Base-by-base conservation (phyloP, 345 rosid species). In the Boechera divaricarpa region DNA sequence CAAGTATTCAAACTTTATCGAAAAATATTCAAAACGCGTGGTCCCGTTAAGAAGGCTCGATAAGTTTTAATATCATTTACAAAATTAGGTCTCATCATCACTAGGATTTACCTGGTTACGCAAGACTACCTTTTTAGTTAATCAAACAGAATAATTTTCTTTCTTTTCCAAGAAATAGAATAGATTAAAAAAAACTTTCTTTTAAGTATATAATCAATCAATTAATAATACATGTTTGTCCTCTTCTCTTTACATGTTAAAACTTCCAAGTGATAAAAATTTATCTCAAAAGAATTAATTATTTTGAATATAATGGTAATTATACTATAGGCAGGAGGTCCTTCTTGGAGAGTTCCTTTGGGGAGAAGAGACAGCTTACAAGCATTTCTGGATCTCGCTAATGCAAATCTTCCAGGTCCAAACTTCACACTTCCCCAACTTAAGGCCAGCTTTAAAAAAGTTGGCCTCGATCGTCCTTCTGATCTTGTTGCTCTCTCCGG, bases 331-430 rank as follows among this genome's bases (percentile, higher is more conserved):
- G 72, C 81, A 66, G 81, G 81, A 57, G 81, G 81, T 57, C 81
- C 81, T 38, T 65, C 73, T 29, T 78, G 81, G 81, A 71, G 72
- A 9, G 81, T 42, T 38, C 81, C 81, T 53, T 58, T 78, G 49
- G 81, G 81, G 5, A 78, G 81, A 72, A 72, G 81, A 78, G 81
- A 78, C 56, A 78, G 81, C 32, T 57, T 72, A 65, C 61, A 32
- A 48, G 81, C 81, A 58, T 72, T 72, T 72, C 0, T 78, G 3
- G 1, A 6, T 5, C 69, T 78, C 0, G 45, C 81, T 38, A 65
- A 36, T 65, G 6, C 0, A 0, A 72, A 65, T 13, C 76, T 77
- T 44, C 82, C 81, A 11, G 12, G 42, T 72, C 81, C 81, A 48
- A 29, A 4, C 63, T 2, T 15, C 35, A 59, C 74, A 49, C 74